These are phyloP conservation scores for Arachnomyces sp. DNA, from an alignment of 2,329 filamentous ascomycete species.

Conservation along the genomic window DNA sequence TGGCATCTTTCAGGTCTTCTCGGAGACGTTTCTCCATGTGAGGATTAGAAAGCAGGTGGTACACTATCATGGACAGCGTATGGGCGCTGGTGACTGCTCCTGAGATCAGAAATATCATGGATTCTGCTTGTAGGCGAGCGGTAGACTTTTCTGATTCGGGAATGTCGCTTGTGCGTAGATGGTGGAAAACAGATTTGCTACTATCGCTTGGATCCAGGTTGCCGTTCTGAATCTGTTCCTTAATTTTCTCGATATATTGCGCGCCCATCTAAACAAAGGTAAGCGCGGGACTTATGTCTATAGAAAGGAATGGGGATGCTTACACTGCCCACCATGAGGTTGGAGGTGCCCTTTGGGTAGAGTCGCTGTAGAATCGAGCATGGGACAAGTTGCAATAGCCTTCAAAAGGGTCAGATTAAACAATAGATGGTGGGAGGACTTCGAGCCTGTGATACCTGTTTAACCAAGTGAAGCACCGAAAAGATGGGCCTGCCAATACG, in stretches of 20 bases:
- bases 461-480: constrained; percentile 3
- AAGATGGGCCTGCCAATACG: neutral
- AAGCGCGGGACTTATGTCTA: too few relatives aligned
- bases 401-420: too few relatives aligned
- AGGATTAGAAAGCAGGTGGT: constrained; percentile 8
- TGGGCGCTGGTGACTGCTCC: constrained; percentile 22
- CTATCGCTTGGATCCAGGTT: constrained; percentile 5
- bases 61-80: constrained; percentile 14
- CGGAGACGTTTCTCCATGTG: constrained; percentile 10
- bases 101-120: constrained; percentile 18
- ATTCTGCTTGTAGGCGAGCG: constrained; percentile 23
- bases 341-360: too few relatives aligned
- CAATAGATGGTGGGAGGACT: too few relatives aligned
- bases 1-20: constrained; percentile 17
- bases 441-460: too few relatives aligned
- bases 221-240: neutral
- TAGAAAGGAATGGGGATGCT: too few relatives aligned
- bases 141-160: constrained; percentile 16
- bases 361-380: too few relatives aligned
- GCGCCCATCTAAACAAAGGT: too few relatives aligned
- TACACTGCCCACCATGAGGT: too few relatives aligned
- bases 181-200: constrained; percentile 8
- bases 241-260: too few relatives aligned
- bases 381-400: too few relatives aligned
- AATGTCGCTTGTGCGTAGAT: constrained; percentile 10